A percentile compares a stretch with the other conserved stretches of the same genome.
phyloP scores from a whole-genome alignment of 1,284 basidiomycete genomes.

The Trichosporon sp. region DNA sequence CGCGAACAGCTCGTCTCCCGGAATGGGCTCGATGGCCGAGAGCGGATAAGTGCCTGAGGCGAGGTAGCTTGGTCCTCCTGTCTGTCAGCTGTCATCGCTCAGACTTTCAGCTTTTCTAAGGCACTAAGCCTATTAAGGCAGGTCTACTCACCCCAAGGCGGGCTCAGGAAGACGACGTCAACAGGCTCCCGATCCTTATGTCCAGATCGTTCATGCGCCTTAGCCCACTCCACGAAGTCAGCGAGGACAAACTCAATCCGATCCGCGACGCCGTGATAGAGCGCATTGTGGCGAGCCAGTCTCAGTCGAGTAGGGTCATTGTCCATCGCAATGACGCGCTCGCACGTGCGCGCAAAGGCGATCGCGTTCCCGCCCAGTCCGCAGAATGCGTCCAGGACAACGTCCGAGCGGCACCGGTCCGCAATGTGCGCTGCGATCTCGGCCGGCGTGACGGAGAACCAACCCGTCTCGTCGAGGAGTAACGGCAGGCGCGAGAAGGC shows the following conservation, averaged over 20 bases:
- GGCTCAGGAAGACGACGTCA: slow-evolving; percentile 84
- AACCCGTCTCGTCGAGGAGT: slow-evolving; percentile 63
- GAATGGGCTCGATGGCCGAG: slow-evolving; percentile 67
- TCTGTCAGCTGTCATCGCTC: not conserved
- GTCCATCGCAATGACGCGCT: slow-evolving; percentile 88
- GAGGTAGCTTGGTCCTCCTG: slow-evolving; percentile 32
- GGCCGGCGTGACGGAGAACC: slow-evolving; percentile 97
- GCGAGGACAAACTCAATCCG: slow-evolving; percentile 88
- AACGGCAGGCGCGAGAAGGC: slow-evolving; percentile 60
- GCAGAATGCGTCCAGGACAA: slow-evolving; percentile 75
- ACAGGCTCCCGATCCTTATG: slow-evolving; percentile 51
- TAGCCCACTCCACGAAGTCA: slow-evolving; percentile 76
- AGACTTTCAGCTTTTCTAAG: no score
- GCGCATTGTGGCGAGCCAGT: slow-evolving; percentile 84
- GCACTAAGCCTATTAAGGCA: no score
- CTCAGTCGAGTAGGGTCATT: slow-evolving; percentile 73
- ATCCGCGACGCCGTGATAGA: slow-evolving; percentile 86
- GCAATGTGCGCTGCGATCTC: slow-evolving; percentile 86
- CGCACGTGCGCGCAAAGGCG: slow-evolving; percentile 91
- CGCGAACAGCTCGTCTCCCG: slow-evolving; percentile 71
- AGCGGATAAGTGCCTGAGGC: slow-evolving; percentile 57
- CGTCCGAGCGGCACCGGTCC: slow-evolving; percentile 76
- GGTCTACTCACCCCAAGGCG: slow-evolving; percentile 88
- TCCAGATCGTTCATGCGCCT: slow-evolving; percentile 52
- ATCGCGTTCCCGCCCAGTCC: slow-evolving; percentile 98